These are phyloP conservation scores for Amanita rubescens DNA, from an alignment of 768 basidiomycete genomes.

Conservation along the genomic window DNA sequence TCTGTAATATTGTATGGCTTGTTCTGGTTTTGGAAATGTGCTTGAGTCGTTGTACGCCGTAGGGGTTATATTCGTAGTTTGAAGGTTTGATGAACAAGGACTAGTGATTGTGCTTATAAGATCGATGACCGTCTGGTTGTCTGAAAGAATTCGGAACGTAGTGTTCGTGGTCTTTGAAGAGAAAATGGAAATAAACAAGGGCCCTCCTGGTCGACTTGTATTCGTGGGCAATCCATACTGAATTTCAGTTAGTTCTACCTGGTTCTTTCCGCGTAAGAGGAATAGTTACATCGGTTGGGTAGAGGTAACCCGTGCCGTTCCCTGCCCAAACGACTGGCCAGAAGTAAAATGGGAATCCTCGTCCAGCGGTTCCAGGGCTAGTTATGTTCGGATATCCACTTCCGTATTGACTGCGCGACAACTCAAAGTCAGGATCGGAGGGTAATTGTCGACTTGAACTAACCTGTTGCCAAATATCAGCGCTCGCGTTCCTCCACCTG, in stretches of 20 bases:
- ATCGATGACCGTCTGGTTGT: constrained; percentile 37
- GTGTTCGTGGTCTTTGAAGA: constrained; percentile 30
- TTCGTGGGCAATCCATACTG: constrained; percentile 23
- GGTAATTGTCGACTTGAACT: constrained; percentile 10
- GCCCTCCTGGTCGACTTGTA: constrained; percentile 42
- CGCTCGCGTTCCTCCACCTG: too few species aligned
- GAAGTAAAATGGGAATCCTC: constrained; percentile 56
- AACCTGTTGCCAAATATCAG: too few species aligned
- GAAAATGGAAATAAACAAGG: constrained; percentile 37
- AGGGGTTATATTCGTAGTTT: constrained; percentile 17
- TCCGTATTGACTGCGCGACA: constrained; percentile 39
- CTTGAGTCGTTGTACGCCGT: constrained; percentile 25
- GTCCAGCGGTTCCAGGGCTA: constrained; percentile 37
- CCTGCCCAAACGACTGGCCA: constrained; percentile 55
- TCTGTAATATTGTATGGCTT: constrained; percentile 63
- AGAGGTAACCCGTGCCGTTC: constrained; percentile 17
- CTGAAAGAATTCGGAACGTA: constrained; percentile 41
- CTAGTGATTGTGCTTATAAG: constrained; percentile 34
- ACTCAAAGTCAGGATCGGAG: constrained; percentile 3
- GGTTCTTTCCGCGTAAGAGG: not conserved
- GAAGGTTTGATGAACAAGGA: constrained; percentile 30
- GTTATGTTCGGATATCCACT: constrained; percentile 53
- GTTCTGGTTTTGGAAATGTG: constrained; percentile 36
- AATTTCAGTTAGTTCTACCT: not conserved
- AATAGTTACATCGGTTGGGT: constrained; percentile 3